Evolutionary conservation across 2,329 filamentous ascomycete genomes (phyloP).

Genomic region (Trichoderma sp.): DNA sequence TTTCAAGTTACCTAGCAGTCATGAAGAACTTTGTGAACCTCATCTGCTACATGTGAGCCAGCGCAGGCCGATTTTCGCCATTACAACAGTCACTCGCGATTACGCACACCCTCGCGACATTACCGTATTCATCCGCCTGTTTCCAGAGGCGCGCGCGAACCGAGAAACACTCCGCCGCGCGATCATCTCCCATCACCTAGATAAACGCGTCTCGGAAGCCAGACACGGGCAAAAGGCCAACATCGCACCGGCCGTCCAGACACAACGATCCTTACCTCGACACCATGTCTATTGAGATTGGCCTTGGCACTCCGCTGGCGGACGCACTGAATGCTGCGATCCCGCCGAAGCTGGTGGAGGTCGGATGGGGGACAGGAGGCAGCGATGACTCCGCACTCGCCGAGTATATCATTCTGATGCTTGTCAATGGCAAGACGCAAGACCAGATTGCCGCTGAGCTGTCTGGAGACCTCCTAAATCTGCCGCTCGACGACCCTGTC

Average conservation of each 20-base stretch:
- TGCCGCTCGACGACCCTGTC: slow-evolving; percentile 77
- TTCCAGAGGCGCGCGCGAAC: neutral
- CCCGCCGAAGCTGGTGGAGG: slow-evolving; percentile 86
- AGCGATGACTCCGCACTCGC: slow-evolving; percentile 77
- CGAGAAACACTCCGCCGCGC: neutral
- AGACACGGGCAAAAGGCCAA: neutral
- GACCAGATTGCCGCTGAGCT: slow-evolving; percentile 86
- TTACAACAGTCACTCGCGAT: neutral
- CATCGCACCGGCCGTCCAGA: slow-evolving; percentile 9
- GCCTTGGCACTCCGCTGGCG: slow-evolving; percentile 76
- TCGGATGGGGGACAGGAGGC: slow-evolving; percentile 83
- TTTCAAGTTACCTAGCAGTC: slow-evolving; percentile 25
- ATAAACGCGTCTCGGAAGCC: slow-evolving; percentile 15
- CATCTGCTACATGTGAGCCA: slow-evolving; percentile 11
- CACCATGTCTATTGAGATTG: slow-evolving; percentile 74
- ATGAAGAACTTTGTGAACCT: slow-evolving; percentile 27
- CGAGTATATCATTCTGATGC: slow-evolving; percentile 97
- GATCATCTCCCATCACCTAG: neutral
- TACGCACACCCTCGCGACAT: neutral
- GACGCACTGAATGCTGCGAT: slow-evolving; percentile 78
- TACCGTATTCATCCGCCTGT: neutral
- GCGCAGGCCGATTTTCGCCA: neutral
- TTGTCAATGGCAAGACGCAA: slow-evolving; percentile 91
- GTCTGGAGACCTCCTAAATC: slow-evolving; percentile 77
- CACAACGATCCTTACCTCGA: slow-evolving; percentile 4